Evolutionary conservation across 2,329 filamentous ascomycete genomes (phyloP).

Genomic region (Davidsoniella neocaledoniae): DNA sequence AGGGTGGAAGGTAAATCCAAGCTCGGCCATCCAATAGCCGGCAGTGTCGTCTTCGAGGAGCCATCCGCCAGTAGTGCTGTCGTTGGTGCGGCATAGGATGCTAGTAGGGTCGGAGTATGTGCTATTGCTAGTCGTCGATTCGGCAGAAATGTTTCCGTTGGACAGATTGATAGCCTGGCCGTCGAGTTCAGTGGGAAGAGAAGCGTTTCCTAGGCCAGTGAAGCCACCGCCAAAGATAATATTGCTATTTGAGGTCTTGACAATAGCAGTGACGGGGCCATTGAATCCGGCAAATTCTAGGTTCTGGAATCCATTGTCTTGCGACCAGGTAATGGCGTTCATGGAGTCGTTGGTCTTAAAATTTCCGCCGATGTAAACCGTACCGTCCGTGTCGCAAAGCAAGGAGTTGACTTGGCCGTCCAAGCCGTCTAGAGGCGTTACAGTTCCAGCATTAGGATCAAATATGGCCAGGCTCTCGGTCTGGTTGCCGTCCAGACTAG

Average conservation of each 20-base stretch:
- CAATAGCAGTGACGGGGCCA: conserved; percentile 74
- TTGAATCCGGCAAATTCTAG: conserved; percentile 91
- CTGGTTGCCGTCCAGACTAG: conserved; percentile 60
- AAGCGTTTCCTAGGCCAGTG: conserved; percentile 63
- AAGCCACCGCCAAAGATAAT: conserved; percentile 88
- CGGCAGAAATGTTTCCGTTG: conserved; percentile 55
- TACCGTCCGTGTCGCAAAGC: conserved; percentile 61
- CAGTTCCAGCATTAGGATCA: conserved; percentile 50
- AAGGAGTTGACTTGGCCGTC: conserved; percentile 69
- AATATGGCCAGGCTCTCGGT: conserved; percentile 70
- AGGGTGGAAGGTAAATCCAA: conserved; percentile 70
- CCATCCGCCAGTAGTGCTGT: conserved; percentile 66
- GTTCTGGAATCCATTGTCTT: conserved; percentile 52
- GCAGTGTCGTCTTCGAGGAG: conserved; percentile 51
- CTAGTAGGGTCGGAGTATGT: conserved; percentile 63
- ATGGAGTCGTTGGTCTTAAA: conserved; percentile 68
- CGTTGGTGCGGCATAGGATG: conserved; percentile 59
- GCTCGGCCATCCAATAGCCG: conserved; percentile 71
- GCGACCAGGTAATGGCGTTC: conserved; percentile 75
- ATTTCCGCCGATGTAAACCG: conserved; percentile 81
- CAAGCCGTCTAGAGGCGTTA: conserved; percentile 65
- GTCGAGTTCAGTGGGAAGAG: conserved; percentile 49
- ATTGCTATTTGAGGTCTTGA: conserved; percentile 61
- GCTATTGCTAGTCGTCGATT: conserved; percentile 39
- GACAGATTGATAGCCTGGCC: conserved; percentile 71